Percentiles rank a stretch among this genome's conserved stretches.
Conservation (phyloP, 2,329 filamentous ascomycete genomes). For the Magnaporthiopsis rhizophila region DNA sequence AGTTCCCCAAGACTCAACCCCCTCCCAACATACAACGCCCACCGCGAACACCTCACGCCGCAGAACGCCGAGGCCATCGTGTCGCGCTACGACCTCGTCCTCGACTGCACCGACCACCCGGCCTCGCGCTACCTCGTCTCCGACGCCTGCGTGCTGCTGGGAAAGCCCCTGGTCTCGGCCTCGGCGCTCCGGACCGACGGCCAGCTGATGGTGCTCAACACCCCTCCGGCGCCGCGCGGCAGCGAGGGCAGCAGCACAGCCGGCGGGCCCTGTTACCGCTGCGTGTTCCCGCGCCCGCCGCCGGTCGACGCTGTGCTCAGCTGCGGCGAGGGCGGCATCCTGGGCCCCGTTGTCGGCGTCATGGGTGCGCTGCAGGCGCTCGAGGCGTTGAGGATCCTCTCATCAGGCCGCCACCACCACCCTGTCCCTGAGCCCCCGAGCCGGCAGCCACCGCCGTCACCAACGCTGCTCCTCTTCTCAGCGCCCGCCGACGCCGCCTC, state of each 20-base stretch:
- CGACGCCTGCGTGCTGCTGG: constrained; percentile 73
- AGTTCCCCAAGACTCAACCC: constrained; percentile 59
- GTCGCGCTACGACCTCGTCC: constrained; percentile 66
- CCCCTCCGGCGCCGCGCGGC: constrained; percentile 56
- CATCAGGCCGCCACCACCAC: constrained; percentile 21
- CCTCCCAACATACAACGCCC: constrained; percentile 52
- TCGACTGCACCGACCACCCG: constrained; percentile 94
- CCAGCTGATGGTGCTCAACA: constrained; percentile 82
- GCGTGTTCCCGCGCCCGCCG: constrained; percentile 82
- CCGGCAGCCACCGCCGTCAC: background rate
- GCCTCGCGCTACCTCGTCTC: constrained; percentile 88
- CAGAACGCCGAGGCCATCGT: constrained; percentile 61
- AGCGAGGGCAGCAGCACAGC: constrained; percentile 30
- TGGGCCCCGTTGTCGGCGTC: constrained; percentile 84
- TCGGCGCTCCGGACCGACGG: constrained; percentile 85
- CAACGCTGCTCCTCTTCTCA: constrained; percentile 40
- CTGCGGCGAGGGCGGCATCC: constrained; percentile 86
- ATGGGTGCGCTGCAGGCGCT: constrained; percentile 92
- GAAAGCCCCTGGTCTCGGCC: constrained; percentile 77
- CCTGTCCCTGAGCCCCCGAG: no score
- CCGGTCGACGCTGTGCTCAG: constrained; percentile 74
- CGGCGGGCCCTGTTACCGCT: constrained; percentile 85
- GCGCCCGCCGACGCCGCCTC: constrained; percentile 27
- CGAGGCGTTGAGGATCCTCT: constrained; percentile 79
- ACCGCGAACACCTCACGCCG: constrained; percentile 58